phyloP scores from a whole-genome alignment of 306 rosid species.

The Sphenostylis stenocarpa region DNA sequence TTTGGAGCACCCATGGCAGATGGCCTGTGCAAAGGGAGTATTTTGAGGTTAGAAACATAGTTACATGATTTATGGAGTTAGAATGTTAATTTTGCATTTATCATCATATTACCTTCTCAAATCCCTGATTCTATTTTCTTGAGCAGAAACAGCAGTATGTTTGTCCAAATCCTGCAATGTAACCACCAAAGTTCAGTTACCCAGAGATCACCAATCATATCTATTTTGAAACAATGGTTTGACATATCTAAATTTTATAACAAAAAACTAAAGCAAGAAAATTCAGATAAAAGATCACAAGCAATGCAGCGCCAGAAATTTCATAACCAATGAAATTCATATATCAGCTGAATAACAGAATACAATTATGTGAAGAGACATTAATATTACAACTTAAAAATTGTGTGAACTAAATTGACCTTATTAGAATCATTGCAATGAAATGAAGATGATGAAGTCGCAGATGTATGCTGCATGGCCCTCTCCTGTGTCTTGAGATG shows the following conservation, averaged over 20 bases:
- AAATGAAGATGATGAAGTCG: slow-evolving; percentile 60
- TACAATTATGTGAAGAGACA: slow-evolving; percentile 24
- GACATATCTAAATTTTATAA: not conserved
- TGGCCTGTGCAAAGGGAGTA: slow-evolving; percentile 53
- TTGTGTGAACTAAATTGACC: slow-evolving; percentile 38
- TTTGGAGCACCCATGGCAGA: slow-evolving; percentile 47
- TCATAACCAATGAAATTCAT: slow-evolving; percentile 6
- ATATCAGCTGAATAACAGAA: not conserved
- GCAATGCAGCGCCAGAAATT: slow-evolving; percentile 7
- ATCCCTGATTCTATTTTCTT: slow-evolving; percentile 50
- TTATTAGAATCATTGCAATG: slow-evolving; percentile 46
- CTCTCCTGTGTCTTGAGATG: slow-evolving; percentile 84
- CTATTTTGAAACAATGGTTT: not conserved
- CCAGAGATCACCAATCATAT: not conserved
- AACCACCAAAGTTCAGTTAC: slow-evolving; percentile 35
- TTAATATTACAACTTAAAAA: slow-evolving; percentile 15
- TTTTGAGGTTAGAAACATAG: slow-evolving; percentile 29
- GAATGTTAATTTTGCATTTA: slow-evolving; percentile 18
- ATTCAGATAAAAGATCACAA: slow-evolving; percentile 17
- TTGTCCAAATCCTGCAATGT: slow-evolving; percentile 68
- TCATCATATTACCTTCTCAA: slow-evolving; percentile 56
- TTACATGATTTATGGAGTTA: slow-evolving; percentile 25
- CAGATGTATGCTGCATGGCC: slow-evolving; percentile 71
- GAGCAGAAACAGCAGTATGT: slow-evolving; percentile 32
- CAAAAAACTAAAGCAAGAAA: slow-evolving; percentile 30